Percentiles rank a stretch among this genome's conserved stretches.
These are phyloP conservation scores for Calonectria multiphialidica DNA, from an alignment of 2,329 filamentous ascomycete species.

Conservation along the genomic window DNA sequence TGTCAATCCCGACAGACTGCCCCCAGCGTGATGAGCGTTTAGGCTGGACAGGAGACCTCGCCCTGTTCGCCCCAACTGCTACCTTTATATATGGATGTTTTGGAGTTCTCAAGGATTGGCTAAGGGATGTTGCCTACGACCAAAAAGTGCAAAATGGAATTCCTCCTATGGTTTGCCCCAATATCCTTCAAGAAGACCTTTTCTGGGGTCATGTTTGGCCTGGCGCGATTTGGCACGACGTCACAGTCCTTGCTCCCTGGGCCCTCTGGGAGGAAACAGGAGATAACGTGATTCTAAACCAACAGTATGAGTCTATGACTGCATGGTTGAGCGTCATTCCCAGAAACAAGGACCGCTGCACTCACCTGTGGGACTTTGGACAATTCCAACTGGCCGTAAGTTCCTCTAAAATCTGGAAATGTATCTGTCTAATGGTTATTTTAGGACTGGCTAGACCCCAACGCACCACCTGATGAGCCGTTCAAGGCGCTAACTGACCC, in stretches of 20 bases:
- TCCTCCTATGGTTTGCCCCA: conserved; percentile 38
- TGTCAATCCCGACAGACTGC: conserved; percentile 69
- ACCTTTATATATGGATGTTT: conserved; percentile 65
- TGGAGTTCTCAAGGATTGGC: conserved; percentile 57
- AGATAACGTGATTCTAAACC: conserved; percentile 50
- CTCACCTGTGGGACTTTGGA: conserved; percentile 53
- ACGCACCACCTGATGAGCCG: conserved; percentile 55
- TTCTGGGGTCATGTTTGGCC: conserved; percentile 40
- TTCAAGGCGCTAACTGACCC: conserved; percentile 54
- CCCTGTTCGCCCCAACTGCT: conserved; percentile 63
- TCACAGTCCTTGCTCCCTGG: conserved; percentile 55
- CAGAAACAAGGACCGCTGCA: conserved; percentile 48
- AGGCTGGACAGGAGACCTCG: conserved; percentile 65
- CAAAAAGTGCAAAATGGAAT: conserved; percentile 33
- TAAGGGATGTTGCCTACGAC: conserved; percentile 35
- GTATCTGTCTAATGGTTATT: conserved; percentile 26
- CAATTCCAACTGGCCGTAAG: conserved; percentile 36
- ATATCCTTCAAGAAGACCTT: conserved; percentile 22
- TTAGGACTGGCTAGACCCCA: conserved; percentile 63
- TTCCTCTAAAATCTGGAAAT: background rate
- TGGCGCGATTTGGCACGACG: conserved; percentile 58
- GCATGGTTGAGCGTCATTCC: conserved; percentile 52
- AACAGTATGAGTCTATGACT: conserved; percentile 55
- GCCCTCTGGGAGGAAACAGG: conserved; percentile 54
- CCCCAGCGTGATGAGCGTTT: conserved; percentile 67